A percentile compares a stretch with the other conserved stretches of the same genome.
These are phyloP conservation scores for Chlamydomonas schloesseri DNA, from an alignment of 139 green algal species.

Conservation along the genomic window DNA sequence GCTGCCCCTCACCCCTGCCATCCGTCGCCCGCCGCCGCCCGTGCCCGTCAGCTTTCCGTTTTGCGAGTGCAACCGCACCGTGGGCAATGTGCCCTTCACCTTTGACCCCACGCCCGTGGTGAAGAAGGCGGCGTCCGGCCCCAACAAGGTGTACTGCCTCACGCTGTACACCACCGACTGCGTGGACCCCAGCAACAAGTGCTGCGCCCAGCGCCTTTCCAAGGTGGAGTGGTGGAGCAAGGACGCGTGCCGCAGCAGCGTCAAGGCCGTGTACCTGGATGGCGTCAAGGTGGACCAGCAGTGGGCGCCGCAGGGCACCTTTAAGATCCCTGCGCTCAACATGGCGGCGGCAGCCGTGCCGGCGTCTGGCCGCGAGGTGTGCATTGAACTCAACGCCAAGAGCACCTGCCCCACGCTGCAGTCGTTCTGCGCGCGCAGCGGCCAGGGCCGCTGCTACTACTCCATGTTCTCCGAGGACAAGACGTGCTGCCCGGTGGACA, in stretches of 20 bases:
- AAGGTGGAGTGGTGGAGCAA: slow-evolving; percentile 39
- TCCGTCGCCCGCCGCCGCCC: background rate
- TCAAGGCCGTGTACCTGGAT: slow-evolving; percentile 13
- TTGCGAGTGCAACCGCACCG: slow-evolving; percentile 30
- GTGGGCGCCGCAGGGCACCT: background rate
- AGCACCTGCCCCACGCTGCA: slow-evolving; percentile 5
- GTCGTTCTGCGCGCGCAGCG: background rate
- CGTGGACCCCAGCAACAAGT: slow-evolving; percentile 6
- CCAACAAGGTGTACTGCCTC: slow-evolving; percentile 29
- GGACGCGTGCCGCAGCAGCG: slow-evolving; percentile 9
- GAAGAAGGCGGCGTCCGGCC: background rate
- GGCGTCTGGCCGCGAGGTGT: background rate
- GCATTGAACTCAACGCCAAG: background rate
- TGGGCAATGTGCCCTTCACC: background rate
- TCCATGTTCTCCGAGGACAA: background rate
- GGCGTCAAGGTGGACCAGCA: slow-evolving; percentile 37
- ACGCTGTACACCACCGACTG: background rate
- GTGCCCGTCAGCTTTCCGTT: slow-evolving; percentile 18
- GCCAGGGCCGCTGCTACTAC: background rate
- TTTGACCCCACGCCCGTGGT: background rate
- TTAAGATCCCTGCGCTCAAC: slow-evolving; percentile 12
- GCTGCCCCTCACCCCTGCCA: background rate
- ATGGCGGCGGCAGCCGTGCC: background rate
- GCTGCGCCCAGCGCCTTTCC: slow-evolving; percentile 4
- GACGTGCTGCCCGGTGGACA: background rate